Percentiles rank a stretch among this genome's conserved stretches.
Evolutionary conservation across 805 yeast species (phyloP).

Genomic region (Saccharomycopsis fibuligera): DNA sequence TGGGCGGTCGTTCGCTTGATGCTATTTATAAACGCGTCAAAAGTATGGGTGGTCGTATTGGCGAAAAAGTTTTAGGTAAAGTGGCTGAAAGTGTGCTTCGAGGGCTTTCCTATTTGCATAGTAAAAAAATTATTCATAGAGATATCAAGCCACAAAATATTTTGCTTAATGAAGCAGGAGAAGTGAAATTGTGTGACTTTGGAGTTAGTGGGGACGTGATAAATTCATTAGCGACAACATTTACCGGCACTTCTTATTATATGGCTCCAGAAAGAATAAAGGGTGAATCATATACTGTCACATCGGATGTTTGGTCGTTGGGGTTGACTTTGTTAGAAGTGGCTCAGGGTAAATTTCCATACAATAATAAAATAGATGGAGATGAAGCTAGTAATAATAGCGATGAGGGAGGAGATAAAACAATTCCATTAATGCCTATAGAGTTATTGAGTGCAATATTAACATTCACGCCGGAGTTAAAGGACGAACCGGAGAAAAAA

Average conservation of each 20-base stretch:
- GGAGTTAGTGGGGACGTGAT: slow-evolving; percentile 98
- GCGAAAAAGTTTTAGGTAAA: slow-evolving; percentile 88
- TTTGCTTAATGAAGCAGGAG: slow-evolving; percentile 65
- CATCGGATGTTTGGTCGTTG: slow-evolving; percentile 94
- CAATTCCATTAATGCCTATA: slow-evolving; percentile 69
- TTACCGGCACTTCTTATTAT: slow-evolving; percentile 94
- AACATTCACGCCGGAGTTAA: slow-evolving; percentile 72
- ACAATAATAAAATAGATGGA: slow-evolving; percentile 37
- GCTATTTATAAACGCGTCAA: slow-evolving; percentile 79
- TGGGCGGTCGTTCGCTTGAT: slow-evolving; percentile 90
- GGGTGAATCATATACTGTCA: slow-evolving; percentile 92
- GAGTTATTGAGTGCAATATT: slow-evolving; percentile 78
- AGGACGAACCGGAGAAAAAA: slow-evolving; percentile 69
- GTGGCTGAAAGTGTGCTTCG: slow-evolving; percentile 79
- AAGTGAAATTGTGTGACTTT: slow-evolving; percentile 90
- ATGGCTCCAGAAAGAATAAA: slow-evolving; percentile 98
- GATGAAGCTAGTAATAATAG: slow-evolving; percentile 27
- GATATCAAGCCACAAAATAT: slow-evolving; percentile 97
- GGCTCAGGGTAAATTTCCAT: slow-evolving; percentile 88
- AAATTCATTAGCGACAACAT: slow-evolving; percentile 90
- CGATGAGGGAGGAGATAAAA: slow-evolving; percentile 30
- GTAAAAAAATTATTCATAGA: slow-evolving; percentile 82
- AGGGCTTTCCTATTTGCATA: slow-evolving; percentile 85
- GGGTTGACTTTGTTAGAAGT: slow-evolving; percentile 91
- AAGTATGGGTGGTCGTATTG: slow-evolving; percentile 73